Conservation (phyloP, 345 rosid genomes). For the Populus simonii region DNA sequence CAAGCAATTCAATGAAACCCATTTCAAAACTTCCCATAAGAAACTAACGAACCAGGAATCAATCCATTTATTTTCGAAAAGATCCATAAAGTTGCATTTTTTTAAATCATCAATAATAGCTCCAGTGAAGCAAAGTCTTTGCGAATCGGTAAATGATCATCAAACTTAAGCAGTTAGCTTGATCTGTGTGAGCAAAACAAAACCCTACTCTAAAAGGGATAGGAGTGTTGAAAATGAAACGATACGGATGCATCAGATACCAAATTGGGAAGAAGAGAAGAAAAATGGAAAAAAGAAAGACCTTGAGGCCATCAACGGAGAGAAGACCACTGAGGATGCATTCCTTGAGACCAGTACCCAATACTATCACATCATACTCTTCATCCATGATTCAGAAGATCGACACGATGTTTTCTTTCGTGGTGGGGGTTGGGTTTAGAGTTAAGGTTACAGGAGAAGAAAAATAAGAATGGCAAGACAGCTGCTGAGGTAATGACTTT, state of each 20-base stretch:
- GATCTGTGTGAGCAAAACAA: neutral
- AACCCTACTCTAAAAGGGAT: neutral
- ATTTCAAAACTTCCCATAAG: neutral
- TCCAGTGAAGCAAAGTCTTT: neutral
- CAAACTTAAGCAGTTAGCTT: neutral
- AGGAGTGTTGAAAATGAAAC: neutral
- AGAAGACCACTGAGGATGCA: conserved; percentile 99
- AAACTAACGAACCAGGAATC: neutral
- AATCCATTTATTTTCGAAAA: neutral
- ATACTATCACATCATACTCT: conserved; percentile 82
- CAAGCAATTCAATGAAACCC: neutral
- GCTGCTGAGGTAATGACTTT: neutral
- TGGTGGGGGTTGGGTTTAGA: neutral
- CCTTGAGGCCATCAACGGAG: conserved; percentile 98
- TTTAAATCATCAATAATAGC: neutral
- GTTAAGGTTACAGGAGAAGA: neutral
- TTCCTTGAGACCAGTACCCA: conserved; percentile 99
- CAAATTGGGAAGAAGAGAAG: neutral
- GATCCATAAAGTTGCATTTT: neutral
- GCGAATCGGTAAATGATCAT: neutral
- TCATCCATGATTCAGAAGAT: conserved; percentile 62
- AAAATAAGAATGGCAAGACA: neutral
- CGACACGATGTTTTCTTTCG: neutral
- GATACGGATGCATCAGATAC: conserved; percentile 25
- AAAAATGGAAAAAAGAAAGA: conserved; percentile 20